phyloP scores from a whole-genome alignment of 257 asterid genomes.

The Osmanthus fragrans region DNA sequence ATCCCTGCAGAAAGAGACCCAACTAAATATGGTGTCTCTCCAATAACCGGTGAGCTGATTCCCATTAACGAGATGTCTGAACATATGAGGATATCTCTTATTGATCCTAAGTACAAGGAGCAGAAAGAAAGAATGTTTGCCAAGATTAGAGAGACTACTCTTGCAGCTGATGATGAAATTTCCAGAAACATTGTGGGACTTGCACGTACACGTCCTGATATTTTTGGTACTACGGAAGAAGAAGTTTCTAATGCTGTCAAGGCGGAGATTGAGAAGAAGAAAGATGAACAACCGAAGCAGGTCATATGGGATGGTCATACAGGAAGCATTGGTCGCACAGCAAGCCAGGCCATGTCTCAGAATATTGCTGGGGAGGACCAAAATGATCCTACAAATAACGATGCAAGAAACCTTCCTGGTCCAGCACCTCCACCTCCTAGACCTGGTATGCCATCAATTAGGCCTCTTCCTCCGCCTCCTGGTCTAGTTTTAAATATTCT shows the following conservation, averaged over 20 bases:
- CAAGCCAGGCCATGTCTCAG: slow-evolving; percentile 92
- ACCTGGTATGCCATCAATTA: slow-evolving; percentile 67
- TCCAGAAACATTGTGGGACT: slow-evolving; percentile 92
- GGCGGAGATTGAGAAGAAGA: slow-evolving; percentile 93
- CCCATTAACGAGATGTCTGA: slow-evolving; percentile 91
- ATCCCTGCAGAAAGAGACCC: slow-evolving; percentile 82
- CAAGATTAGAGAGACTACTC: slow-evolving; percentile 87
- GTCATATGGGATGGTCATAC: slow-evolving; percentile 99
- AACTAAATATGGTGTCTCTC: slow-evolving; percentile 75
- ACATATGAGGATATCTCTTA: slow-evolving; percentile 93
- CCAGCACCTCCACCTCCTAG: slow-evolving; percentile 87
- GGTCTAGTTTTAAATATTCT: slow-evolving; percentile 80
- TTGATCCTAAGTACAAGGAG: slow-evolving; percentile 93
- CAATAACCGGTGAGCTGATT: slow-evolving; percentile 86
- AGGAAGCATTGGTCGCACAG: slow-evolving; percentile 93
- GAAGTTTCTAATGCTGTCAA: slow-evolving; percentile 96
- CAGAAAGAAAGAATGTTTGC: slow-evolving; percentile 99
- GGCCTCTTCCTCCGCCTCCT: slow-evolving; percentile 90
- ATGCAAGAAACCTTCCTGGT: slow-evolving; percentile 68
- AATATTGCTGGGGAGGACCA: slow-evolving; percentile 55
- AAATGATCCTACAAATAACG: slow-evolving; percentile 47
- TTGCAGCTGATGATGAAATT: slow-evolving; percentile 93
- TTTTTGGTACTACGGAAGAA: slow-evolving; percentile 96
- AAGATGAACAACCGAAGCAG: slow-evolving; percentile 93
- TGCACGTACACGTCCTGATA: slow-evolving; percentile 91